Evolutionary conservation across 1,139 yeast genomes (phyloP).

Genomic region (Hyphopichia wangnamkhiaoensis): DNA sequence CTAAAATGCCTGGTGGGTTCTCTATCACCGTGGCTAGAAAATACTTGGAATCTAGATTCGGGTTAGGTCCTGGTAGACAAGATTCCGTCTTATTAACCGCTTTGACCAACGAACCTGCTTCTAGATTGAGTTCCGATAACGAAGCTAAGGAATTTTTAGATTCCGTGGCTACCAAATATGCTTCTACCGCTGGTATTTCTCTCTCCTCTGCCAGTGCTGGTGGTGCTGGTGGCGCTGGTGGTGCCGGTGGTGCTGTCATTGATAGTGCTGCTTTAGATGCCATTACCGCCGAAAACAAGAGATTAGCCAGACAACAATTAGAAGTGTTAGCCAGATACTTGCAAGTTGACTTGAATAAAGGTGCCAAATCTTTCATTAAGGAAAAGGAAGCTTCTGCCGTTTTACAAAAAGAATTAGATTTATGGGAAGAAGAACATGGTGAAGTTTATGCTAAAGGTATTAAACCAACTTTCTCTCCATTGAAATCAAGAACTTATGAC

Average conservation of each 20-base stretch:
- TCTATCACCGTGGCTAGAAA: slow-evolving; percentile 89
- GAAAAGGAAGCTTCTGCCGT: slow-evolving; percentile 86
- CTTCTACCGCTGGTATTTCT: slow-evolving; percentile 76
- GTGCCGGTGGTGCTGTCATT: slow-evolving; percentile 82
- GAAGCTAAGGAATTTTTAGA: slow-evolving; percentile 93
- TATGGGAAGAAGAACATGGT: slow-evolving; percentile 94
- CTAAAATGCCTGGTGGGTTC: slow-evolving; percentile 99
- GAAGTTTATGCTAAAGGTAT: slow-evolving; percentile 93
- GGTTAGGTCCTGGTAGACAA: slow-evolving; percentile 91
- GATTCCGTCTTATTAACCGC: slow-evolving; percentile 84
- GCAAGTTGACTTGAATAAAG: slow-evolving; percentile 86
- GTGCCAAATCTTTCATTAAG: slow-evolving; percentile 81
- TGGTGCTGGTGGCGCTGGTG: slow-evolving; percentile 51
- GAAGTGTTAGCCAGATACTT: slow-evolving; percentile 94
- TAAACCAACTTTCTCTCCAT: slow-evolving; percentile 83
- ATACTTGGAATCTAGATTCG: slow-evolving; percentile 87
- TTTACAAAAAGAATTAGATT: slow-evolving; percentile 86
- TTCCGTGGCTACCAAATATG: slow-evolving; percentile 78
- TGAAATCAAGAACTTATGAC: slow-evolving; percentile 94
- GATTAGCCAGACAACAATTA: slow-evolving; percentile 90
- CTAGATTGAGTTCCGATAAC: slow-evolving; percentile 79
- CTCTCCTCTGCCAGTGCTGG: slow-evolving; percentile 63
- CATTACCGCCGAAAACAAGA: slow-evolving; percentile 84
- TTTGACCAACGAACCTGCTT: slow-evolving; percentile 85
- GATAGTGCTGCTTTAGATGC: slow-evolving; percentile 97